phyloP scores from a whole-genome alignment of 2,329 filamentous ascomycete genomes.

The Fusarium sarcochroum region DNA sequence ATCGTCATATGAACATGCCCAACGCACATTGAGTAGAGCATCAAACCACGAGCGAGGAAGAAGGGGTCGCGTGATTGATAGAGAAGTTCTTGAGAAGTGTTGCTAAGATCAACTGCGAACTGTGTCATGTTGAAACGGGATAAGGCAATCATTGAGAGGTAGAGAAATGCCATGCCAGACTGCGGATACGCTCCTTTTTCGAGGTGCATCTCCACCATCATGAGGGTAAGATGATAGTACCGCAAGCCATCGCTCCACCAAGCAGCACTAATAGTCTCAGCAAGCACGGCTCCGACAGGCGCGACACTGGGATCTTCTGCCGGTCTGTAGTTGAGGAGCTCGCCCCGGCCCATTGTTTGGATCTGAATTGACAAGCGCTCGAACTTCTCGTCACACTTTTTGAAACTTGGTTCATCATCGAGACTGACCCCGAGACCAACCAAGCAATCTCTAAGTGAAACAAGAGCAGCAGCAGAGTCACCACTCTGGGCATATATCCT shows the following conservation, averaged over 20 bases:
- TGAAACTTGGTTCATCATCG: slow-evolving; percentile 75
- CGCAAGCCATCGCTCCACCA: slow-evolving; percentile 80
- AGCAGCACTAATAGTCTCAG: slow-evolving; percentile 77
- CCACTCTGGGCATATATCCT: slow-evolving; percentile 83
- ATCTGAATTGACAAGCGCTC: slow-evolving; percentile 72
- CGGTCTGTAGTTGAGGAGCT: slow-evolving; percentile 60
- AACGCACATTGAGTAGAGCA: slow-evolving; percentile 77
- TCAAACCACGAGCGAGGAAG: slow-evolving; percentile 76
- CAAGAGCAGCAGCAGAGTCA: slow-evolving; percentile 77
- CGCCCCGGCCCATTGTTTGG: slow-evolving; percentile 66
- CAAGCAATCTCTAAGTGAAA: slow-evolving; percentile 79
- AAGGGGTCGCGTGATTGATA: slow-evolving; percentile 74
- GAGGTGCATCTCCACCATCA: slow-evolving; percentile 77
- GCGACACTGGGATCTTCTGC: slow-evolving; percentile 67
- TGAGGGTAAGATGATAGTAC: slow-evolving; percentile 79
- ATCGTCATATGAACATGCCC: slow-evolving; percentile 78
- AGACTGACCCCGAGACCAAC: slow-evolving; percentile 77
- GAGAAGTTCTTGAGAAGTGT: slow-evolving; percentile 74
- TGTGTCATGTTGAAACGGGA: slow-evolving; percentile 79
- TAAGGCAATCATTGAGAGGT: slow-evolving; percentile 76
- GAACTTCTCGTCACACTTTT: slow-evolving; percentile 84
- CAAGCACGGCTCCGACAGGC: slow-evolving; percentile 77
- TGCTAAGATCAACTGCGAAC: slow-evolving; percentile 75
- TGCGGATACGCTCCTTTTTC: slow-evolving; percentile 76
- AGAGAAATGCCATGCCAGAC: slow-evolving; percentile 76